These are phyloP conservation scores for Kluyveromyces aestuarii DNA, from an alignment of 805 yeast species.

Conservation along the genomic window DNA sequence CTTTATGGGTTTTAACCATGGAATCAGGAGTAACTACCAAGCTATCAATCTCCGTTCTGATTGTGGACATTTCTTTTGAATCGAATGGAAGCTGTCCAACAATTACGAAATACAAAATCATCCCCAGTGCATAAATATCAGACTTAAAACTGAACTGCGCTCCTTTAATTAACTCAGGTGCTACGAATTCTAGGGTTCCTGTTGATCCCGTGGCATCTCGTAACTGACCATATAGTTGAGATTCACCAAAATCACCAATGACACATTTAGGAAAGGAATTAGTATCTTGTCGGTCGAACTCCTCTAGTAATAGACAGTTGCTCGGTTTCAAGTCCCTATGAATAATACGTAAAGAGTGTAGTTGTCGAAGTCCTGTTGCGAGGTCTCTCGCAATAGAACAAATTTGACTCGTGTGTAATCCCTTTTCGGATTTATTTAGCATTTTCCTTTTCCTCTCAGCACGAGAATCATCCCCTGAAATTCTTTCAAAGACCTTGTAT, in stretches of 20 bases:
- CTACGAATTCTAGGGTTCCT: conserved; percentile 81
- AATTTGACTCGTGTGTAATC: conserved; percentile 52
- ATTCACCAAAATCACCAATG: conserved; percentile 87
- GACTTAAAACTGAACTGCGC: conserved; percentile 60
- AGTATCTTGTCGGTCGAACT: conserved; percentile 17
- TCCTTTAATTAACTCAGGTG: conserved; percentile 62
- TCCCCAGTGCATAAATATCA: conserved; percentile 76
- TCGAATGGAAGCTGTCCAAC: conserved; percentile 59
- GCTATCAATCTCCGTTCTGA: conserved; percentile 29
- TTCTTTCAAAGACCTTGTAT: conserved; percentile 23
- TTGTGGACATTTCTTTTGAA: conserved; percentile 15
- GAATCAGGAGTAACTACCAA: conserved; percentile 20
- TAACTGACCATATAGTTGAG: conserved; percentile 58
- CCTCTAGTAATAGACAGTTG: conserved; percentile 52
- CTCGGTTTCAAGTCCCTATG: conserved; percentile 89
- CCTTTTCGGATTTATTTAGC: conserved; percentile 20
- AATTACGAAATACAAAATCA: conserved; percentile 69
- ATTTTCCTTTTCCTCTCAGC: conserved; percentile 32
- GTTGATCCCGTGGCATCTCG: conserved; percentile 73
- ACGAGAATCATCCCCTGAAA: conserved; percentile 29
- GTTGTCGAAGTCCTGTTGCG: conserved; percentile 56
- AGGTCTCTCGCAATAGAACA: conserved; percentile 59
- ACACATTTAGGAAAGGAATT: conserved; percentile 52
- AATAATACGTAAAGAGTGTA: conserved; percentile 68
- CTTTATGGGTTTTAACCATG: conserved; percentile 12